Evolutionary conservation across 345 rosid genomes (phyloP).

Genomic region (Cochlearia excelsa): DNA sequence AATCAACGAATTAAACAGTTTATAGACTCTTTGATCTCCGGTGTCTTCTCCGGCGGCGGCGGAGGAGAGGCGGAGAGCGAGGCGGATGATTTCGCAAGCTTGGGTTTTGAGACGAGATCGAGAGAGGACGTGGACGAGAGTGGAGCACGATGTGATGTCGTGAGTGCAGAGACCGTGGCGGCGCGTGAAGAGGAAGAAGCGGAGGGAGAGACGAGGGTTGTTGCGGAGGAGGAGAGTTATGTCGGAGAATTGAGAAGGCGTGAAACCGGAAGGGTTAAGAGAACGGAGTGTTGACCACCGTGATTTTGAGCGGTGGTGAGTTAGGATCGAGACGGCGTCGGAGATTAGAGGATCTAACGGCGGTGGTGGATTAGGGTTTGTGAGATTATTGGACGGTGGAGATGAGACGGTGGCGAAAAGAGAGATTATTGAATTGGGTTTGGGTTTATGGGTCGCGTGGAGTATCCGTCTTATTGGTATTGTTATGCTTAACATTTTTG

Average conservation of each 20-base stretch:
- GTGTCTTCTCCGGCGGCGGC: slow-evolving; percentile 18
- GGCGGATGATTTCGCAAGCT: slow-evolving; percentile 46
- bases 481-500: slow-evolving; percentile 23
- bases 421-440: slow-evolving; percentile 17
- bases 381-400: slow-evolving; percentile 30
- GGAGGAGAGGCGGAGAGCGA: slow-evolving; percentile 39
- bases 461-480: slow-evolving; percentile 21
- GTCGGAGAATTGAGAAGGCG: slow-evolving; percentile 63
- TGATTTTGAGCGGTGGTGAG: slow-evolving; percentile 76
- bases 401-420: slow-evolving; percentile 28
- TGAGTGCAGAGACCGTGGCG: slow-evolving; percentile 62
- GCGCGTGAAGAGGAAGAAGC: slow-evolving; percentile 69
- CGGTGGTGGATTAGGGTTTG: no score
- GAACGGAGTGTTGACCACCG: slow-evolving; percentile 71
- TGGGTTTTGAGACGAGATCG: slow-evolving; percentile 65
- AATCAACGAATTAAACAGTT: slow-evolving; percentile 44
- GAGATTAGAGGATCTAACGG: slow-evolving; percentile 36
- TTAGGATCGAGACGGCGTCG: slow-evolving; percentile 60
- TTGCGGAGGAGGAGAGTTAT: slow-evolving; percentile 45
- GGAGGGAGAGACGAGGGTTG: slow-evolving; percentile 64
- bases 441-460: slow-evolving; percentile 23
- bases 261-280: slow-evolving; percentile 52
- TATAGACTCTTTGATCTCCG: slow-evolving; percentile 21
- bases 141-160: slow-evolving; percentile 50
- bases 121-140: slow-evolving; percentile 62